phyloP scores from a whole-genome alignment of 306 rosid species.

The Vigna angularis region DNA sequence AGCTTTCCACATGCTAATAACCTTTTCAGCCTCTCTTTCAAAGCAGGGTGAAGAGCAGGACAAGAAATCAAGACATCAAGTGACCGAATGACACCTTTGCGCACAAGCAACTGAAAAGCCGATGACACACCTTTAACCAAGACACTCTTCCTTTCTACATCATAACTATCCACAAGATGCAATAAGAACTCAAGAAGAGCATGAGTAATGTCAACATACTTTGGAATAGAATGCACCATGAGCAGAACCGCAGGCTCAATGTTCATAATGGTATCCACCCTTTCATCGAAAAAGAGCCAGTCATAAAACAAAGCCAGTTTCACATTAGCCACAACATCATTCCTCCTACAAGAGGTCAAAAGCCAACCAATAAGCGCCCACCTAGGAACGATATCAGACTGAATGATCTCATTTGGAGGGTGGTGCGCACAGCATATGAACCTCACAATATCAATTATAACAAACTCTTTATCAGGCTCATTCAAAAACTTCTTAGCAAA shows the following conservation, averaged over 20 bases:
- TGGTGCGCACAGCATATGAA: slow-evolving; percentile 79
- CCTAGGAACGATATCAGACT: slow-evolving; percentile 79
- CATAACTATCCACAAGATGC: slow-evolving; percentile 77
- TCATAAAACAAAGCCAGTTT: slow-evolving; percentile 83
- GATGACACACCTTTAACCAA: slow-evolving; percentile 65
- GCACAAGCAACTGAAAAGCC: slow-evolving; percentile 57
- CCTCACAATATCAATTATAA: slow-evolving; percentile 72
- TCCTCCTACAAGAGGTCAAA: slow-evolving; percentile 61
- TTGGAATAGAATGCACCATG: slow-evolving; percentile 74
- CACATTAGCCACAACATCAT: slow-evolving; percentile 58
- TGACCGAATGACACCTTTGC: slow-evolving; percentile 67
- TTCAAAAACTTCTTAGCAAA: slow-evolving; percentile 66
- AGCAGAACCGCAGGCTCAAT: slow-evolving; percentile 85
- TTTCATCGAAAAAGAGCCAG: slow-evolving; percentile 84
- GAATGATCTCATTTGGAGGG: slow-evolving; percentile 48
- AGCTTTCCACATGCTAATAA: slow-evolving; percentile 31
- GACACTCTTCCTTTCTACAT: slow-evolving; percentile 55
- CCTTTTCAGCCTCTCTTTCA: slow-evolving; percentile 1
- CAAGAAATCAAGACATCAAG: slow-evolving; percentile 64
- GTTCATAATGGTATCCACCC: slow-evolving; percentile 73
- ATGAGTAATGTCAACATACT: slow-evolving; percentile 63
- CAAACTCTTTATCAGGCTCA: slow-evolving; percentile 62
- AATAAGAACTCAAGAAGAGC: slow-evolving; percentile 73
- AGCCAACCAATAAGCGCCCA: slow-evolving; percentile 96
- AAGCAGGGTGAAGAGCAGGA: slow-evolving; percentile 51